Evolutionary conservation across 1,139 yeast genomes (phyloP).

Genomic region (Yamadazyma kanchanaburiensis): DNA sequence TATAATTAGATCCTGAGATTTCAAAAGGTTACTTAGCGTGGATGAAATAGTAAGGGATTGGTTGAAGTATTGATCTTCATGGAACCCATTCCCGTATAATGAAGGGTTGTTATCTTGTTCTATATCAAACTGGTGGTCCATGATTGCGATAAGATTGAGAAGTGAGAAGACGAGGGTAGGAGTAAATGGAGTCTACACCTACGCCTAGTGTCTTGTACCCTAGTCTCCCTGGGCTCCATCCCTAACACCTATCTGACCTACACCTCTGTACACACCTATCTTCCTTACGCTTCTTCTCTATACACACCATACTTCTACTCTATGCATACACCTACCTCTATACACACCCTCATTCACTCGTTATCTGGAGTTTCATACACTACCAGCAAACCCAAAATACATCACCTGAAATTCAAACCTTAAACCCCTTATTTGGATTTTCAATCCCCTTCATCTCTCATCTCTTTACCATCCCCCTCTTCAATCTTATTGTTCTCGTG

Average conservation of each 20-base stretch:
- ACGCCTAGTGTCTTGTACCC: not conserved
- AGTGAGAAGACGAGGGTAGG: conserved; percentile 1
- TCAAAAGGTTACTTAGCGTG: conserved; percentile 27
- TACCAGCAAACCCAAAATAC: too few relatives aligned
- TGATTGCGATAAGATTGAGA: conserved; percentile 2
- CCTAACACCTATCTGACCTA: not conserved
- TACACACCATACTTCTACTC: too few relatives aligned
- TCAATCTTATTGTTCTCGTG: too few relatives aligned
- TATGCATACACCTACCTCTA: too few relatives aligned
- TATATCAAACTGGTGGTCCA: conserved; percentile 27
- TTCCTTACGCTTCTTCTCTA: too few relatives aligned
- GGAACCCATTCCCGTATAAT: conserved; percentile 30
- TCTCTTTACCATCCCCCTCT: too few relatives aligned
- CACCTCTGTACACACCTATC: too few relatives aligned
- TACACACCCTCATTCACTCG: too few relatives aligned
- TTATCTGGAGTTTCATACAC: too few relatives aligned
- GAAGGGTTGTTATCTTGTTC: conserved; percentile 51
- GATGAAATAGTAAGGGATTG: conserved; percentile 40
- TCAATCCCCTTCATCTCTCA: too few relatives aligned
- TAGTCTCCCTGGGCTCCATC: not conserved
- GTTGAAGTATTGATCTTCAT: conserved; percentile 22
- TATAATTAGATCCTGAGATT: conserved; percentile 24
- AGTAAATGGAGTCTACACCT: not conserved
- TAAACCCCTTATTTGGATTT: too few relatives aligned
- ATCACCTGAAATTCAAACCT: too few relatives aligned